These are phyloP conservation scores for Biscogniauxia sp. DNA, from an alignment of 2,329 filamentous ascomycete genomes.

Conservation along the genomic window DNA sequence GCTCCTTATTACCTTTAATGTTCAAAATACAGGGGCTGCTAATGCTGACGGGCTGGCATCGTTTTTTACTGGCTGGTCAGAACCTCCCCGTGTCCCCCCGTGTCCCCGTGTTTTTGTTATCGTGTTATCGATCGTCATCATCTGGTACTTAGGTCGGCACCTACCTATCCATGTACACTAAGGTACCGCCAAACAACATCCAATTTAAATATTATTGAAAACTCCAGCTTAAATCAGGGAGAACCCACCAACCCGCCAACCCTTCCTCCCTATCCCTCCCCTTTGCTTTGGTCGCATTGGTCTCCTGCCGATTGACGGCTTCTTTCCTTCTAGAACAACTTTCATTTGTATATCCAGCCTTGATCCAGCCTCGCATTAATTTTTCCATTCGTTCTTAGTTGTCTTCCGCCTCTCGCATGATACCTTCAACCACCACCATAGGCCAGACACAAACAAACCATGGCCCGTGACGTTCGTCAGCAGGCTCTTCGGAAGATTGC, in stretches of 20 bases:
- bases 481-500: slow-evolving; percentile 65
- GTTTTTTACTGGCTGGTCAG: too few relatives aligned
- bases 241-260: neutral
- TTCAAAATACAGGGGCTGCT: too few relatives aligned
- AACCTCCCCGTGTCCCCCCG: too few relatives aligned
- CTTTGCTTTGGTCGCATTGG: too few relatives aligned
- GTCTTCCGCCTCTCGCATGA: neutral
- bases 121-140: neutral
- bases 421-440: neutral
- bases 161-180: too few relatives aligned
- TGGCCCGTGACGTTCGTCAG: slow-evolving; percentile 58
- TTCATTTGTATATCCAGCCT: slow-evolving; percentile 3
- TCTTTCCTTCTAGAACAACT: neutral
- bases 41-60: too few relatives aligned
- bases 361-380: neutral
- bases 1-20: too few relatives aligned
- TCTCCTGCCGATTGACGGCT: too few relatives aligned
- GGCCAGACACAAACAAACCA: slow-evolving; percentile 25
- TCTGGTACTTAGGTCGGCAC: too few relatives aligned
- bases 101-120: too few relatives aligned
- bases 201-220: neutral
- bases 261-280: neutral
- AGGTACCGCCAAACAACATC: neutral
- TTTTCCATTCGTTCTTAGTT: slow-evolving; percentile 18
- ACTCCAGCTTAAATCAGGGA: neutral